A percentile compares a stretch with the other conserved stretches of the same genome.
phyloP scores from a whole-genome alignment of 2,329 filamentous ascomycete species.

The Pyricularia grisea region DNA sequence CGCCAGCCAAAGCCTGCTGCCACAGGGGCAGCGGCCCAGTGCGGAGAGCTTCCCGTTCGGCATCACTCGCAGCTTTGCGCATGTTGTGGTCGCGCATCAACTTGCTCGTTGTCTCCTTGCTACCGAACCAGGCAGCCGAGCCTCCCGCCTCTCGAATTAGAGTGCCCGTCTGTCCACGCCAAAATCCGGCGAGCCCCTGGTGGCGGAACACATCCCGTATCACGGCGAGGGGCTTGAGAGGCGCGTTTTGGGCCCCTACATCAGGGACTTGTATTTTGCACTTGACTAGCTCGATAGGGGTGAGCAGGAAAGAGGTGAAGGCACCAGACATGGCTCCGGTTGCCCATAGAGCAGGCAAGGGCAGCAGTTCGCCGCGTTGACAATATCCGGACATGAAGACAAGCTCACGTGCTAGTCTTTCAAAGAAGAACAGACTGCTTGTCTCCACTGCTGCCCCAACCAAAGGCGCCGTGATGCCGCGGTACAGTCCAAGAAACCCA shows the following conservation, averaged over 20 bases:
- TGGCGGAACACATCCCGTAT: slow-evolving; percentile 73
- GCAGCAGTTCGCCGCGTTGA: slow-evolving; percentile 48
- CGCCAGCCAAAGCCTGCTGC: slow-evolving; percentile 82
- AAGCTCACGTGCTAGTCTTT: slow-evolving; percentile 61
- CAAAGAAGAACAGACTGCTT: slow-evolving; percentile 87
- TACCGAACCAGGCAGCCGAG: slow-evolving; percentile 89
- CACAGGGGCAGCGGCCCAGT: slow-evolving; percentile 60
- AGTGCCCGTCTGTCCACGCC: slow-evolving; percentile 90
- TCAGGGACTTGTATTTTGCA: slow-evolving; percentile 88
- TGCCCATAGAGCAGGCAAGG: slow-evolving; percentile 64
- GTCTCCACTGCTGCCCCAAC: slow-evolving; percentile 88
- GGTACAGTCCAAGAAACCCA: slow-evolving; percentile 75
- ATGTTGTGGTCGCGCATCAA: slow-evolving; percentile 55
- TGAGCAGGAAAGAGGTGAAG: slow-evolving; percentile 83
- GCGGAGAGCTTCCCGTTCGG: slow-evolving; percentile 29
- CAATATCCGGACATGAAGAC: slow-evolving; percentile 44
- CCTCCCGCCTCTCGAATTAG: slow-evolving; percentile 90
- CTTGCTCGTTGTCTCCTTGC: slow-evolving; percentile 70
- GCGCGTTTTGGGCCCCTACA: slow-evolving; percentile 29
- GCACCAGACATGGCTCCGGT: slow-evolving; percentile 83
- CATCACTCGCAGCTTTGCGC: slow-evolving; percentile 25
- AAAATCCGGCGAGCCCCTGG: slow-evolving; percentile 79
- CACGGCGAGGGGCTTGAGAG: slow-evolving; percentile 58
- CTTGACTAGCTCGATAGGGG: slow-evolving; percentile 93
- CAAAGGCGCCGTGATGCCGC: slow-evolving; percentile 85